A percentile compares a stretch with the other conserved stretches of the same genome.
Conservation (phyloP, 768 basidiomycete species). For the Suillus placidus region DNA sequence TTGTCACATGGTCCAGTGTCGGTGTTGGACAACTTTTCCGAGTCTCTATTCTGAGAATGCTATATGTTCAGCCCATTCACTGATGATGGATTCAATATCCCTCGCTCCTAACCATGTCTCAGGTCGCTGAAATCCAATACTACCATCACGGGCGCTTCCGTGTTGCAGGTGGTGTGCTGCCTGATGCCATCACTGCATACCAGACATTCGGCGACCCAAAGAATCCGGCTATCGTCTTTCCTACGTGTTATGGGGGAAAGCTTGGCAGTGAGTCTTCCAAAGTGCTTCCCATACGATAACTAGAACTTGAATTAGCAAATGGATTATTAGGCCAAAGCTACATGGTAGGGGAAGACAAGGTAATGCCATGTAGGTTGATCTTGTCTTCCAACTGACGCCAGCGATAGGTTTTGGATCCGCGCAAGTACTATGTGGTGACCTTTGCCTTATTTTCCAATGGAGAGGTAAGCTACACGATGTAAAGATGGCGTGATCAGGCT, state of each 20-base stretch:
- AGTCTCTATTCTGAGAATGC: background rate
- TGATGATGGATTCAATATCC: background rate
- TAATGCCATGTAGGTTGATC: constrained; percentile 13
- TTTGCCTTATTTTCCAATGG: constrained; percentile 63
- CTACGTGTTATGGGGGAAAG: constrained; percentile 58
- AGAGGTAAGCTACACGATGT: constrained; percentile 42
- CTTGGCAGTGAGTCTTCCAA: constrained; percentile 46
- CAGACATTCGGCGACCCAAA: constrained; percentile 54
- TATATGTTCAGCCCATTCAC: background rate
- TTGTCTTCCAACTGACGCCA: background rate
- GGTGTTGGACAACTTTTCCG: background rate
- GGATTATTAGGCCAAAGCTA: constrained; percentile 47
- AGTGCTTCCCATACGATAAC: background rate
- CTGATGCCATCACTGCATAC: constrained; percentile 62
- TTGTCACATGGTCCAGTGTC: constrained; percentile 11
- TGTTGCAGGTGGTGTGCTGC: constrained; percentile 54
- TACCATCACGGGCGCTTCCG: constrained; percentile 58
- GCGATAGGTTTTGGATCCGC: constrained; percentile 48
- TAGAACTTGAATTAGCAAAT: constrained; percentile 18
- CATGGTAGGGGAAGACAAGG: constrained; percentile 57
- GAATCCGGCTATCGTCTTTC: constrained; percentile 62
- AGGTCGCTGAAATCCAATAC: constrained; percentile 41
- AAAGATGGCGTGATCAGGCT: background rate
- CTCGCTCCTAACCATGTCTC: constrained; percentile 20
- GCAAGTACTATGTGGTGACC: constrained; percentile 56